phyloP scores from a whole-genome alignment of 169 alveolate genomes.

The Eimeria acervulina region DNA sequence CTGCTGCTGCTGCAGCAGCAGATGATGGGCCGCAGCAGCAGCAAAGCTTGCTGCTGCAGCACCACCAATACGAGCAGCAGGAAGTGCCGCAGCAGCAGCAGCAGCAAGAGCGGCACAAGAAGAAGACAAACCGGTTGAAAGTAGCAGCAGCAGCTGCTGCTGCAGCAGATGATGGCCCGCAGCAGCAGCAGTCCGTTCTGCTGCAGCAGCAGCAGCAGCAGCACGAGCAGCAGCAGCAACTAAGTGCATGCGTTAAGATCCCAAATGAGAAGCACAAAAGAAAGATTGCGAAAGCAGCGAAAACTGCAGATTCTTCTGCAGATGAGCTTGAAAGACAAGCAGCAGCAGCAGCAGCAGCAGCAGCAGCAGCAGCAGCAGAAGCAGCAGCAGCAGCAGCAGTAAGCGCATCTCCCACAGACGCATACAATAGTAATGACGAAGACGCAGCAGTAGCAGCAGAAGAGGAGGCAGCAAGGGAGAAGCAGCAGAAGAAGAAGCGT shows the following conservation, averaged over 20 bases:
- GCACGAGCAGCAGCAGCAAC: background rate
- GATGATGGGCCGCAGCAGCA: background rate
- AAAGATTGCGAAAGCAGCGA: background rate
- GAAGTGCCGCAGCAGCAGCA: background rate
- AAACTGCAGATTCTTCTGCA: background rate
- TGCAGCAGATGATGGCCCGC: background rate
- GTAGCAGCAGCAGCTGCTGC: background rate
- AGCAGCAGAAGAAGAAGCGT: background rate
- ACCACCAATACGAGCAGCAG: background rate
- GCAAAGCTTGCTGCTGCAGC: background rate
- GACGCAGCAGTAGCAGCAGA: background rate
- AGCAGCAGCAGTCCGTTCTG: background rate
- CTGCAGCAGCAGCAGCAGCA: too few relatives aligned
- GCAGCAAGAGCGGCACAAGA: background rate
- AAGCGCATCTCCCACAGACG: background rate
- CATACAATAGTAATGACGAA: background rate
- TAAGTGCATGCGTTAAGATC: too few relatives aligned
- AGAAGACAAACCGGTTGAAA: background rate
- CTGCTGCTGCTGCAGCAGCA: background rate
- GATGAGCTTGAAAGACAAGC: background rate
- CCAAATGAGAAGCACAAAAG: too few relatives aligned
- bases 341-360: slow-evolving; percentile 6
- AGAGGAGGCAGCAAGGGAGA: background rate
- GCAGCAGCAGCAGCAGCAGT: too few relatives aligned
- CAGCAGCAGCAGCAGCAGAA: background rate